Evolutionary conservation across 495 filamentous ascomycete genomes (phyloP).

Genomic region (Penicillium coffeae): DNA sequence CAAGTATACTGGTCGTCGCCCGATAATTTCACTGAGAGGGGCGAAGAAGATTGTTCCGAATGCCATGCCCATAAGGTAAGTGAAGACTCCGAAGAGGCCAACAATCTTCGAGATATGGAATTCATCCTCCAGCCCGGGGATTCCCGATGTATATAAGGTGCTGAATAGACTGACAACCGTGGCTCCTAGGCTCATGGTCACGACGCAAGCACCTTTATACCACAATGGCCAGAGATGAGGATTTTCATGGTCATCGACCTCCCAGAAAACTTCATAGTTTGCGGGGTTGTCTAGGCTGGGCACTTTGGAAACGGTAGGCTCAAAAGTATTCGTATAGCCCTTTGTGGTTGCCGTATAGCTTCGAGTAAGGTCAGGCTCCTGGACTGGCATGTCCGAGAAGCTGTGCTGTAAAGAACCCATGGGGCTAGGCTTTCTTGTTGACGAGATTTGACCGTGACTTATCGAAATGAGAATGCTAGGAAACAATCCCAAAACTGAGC

Average conservation of each 20-base stretch:
- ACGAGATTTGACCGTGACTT: too few relatives aligned
- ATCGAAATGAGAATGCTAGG: too few relatives aligned
- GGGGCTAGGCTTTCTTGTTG: too few relatives aligned
- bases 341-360: too few relatives aligned
- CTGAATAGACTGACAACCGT: constrained; percentile 72
- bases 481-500: too few relatives aligned
- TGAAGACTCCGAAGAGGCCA: constrained; percentile 69
- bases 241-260: constrained; percentile 55
- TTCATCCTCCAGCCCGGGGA: constrained; percentile 60
- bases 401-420: too few relatives aligned
- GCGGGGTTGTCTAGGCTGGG: too few relatives aligned
- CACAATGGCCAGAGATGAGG: constrained; percentile 65
- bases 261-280: too few relatives aligned
- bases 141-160: constrained; percentile 69
- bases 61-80: constrained; percentile 65
- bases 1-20: constrained; percentile 65
- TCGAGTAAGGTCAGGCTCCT: too few relatives aligned
- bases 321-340: too few relatives aligned
- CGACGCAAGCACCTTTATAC: constrained; percentile 58
- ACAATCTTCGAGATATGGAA: constrained; percentile 57
- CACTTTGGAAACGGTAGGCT: too few relatives aligned
- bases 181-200: constrained; percentile 59
- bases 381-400: too few relatives aligned
- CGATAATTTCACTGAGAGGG: constrained; percentile 73
- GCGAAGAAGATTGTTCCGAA: constrained; percentile 66